Evolutionary conservation across 2,329 filamentous ascomycete species (phyloP).

Genomic region (Fusarium redolens): DNA sequence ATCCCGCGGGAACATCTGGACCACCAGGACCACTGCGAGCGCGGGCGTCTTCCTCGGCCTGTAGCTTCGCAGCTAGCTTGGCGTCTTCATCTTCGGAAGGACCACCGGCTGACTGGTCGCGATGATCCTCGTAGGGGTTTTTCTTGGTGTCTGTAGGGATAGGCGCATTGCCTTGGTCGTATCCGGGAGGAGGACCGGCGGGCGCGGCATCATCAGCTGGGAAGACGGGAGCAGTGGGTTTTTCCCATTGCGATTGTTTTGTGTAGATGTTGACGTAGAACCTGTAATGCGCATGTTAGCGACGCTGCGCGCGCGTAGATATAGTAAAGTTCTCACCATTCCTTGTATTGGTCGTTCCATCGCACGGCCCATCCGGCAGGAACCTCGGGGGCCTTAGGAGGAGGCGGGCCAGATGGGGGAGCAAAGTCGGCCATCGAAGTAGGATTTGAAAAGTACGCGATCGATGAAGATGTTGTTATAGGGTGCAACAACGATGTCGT

Average conservation of each 20-base stretch:
- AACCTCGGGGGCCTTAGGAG: conserved; percentile 71
- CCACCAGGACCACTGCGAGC: conserved; percentile 51
- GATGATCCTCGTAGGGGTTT: conserved; percentile 73
- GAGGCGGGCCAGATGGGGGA: conserved; percentile 65
- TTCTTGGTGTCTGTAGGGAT: conserved; percentile 68
- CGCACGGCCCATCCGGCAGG: conserved; percentile 80
- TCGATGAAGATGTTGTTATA: not conserved
- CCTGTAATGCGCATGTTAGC: conserved; percentile 58
- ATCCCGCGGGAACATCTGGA: conserved; percentile 50
- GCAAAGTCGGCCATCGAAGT: conserved; percentile 64
- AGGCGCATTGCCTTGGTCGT: conserved; percentile 60
- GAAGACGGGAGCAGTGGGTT: conserved; percentile 76
- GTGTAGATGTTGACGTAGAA: conserved; percentile 93
- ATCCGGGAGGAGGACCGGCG: conserved; percentile 74
- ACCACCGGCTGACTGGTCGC: conserved; percentile 48
- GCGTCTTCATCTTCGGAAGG: conserved; percentile 72
- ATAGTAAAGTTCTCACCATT: conserved; percentile 69
- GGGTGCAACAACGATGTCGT: not conserved
- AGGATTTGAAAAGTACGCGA: not conserved
- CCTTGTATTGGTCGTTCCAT: conserved; percentile 88
- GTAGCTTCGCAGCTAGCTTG: conserved; percentile 78
- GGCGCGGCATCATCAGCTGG: conserved; percentile 58
- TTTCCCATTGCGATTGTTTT: conserved; percentile 91
- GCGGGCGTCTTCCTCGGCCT: conserved; percentile 83
- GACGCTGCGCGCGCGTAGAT: not conserved